phyloP scores from a whole-genome alignment of 179 eudicot genomes.

The Beta corolliflora region DNA sequence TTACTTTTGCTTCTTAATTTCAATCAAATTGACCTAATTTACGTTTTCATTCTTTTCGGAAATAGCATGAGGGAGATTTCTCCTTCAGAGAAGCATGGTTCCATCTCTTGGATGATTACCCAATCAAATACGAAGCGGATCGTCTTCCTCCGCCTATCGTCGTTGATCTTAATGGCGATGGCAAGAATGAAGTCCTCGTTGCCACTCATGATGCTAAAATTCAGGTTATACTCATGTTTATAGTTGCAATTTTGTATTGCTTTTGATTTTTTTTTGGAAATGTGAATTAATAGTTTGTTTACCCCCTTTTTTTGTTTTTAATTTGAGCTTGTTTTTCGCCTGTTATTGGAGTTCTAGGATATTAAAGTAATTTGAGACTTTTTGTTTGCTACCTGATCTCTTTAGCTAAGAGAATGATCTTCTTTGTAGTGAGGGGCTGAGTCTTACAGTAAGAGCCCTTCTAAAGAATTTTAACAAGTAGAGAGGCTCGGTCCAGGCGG shows the following conservation, averaged over 20 bases:
- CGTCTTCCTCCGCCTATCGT: constrained; percentile 96
- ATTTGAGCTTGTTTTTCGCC: background rate
- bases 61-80: constrained; percentile 93
- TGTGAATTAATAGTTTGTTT: background rate
- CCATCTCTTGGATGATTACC: constrained; percentile 91
- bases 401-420: background rate
- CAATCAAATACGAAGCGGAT: constrained; percentile 86
- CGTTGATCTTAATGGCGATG: constrained; percentile 95
- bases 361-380: background rate
- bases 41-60: background rate
- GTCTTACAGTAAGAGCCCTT: background rate
- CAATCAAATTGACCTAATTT: background rate
- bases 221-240: constrained; percentile 47
- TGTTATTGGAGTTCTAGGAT: background rate
- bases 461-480: no score
- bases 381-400: background rate
- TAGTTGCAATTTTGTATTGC: background rate
- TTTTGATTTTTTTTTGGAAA: background rate
- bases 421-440: background rate
- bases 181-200: constrained; percentile 76
- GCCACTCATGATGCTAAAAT: constrained; percentile 97
- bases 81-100: constrained; percentile 95
- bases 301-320: background rate
- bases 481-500: no score
- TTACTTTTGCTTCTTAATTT: background rate